phyloP scores from a whole-genome alignment of 768 basidiomycete genomes.

The Zangia roseola region DNA sequence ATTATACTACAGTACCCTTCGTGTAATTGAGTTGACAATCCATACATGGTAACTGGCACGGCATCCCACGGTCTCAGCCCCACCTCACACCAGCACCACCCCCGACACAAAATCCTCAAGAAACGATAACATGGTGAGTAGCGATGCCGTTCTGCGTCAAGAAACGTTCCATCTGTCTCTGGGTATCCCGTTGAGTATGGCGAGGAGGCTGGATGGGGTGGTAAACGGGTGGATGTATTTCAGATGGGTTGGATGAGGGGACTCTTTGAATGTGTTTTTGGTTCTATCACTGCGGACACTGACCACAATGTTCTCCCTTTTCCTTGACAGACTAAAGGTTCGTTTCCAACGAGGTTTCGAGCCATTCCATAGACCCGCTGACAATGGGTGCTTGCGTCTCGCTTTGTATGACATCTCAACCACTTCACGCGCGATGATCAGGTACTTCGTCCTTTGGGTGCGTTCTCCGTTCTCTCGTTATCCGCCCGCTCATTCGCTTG shows the following conservation, averaged over 20 bases:
- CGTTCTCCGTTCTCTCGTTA: conserved; percentile 34
- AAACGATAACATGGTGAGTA: conserved; percentile 49
- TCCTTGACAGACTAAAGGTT: conserved; percentile 78
- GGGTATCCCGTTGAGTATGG: background rate
- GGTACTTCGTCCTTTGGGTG: conserved; percentile 97
- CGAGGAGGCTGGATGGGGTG: conserved; percentile 20
- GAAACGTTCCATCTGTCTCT: conserved; percentile 4
- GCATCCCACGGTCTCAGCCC: conserved; percentile 24
- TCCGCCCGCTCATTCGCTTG: too few relatives aligned
- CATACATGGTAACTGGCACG: conserved; percentile 8
- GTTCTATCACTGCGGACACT: background rate
- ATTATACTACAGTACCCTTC: background rate
- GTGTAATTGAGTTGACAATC: too few relatives aligned
- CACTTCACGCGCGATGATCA: conserved; percentile 35
- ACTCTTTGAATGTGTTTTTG: background rate
- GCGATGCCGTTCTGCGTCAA: conserved; percentile 12
- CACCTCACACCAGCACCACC: conserved; percentile 9
- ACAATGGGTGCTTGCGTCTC: background rate
- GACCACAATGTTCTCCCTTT: conserved; percentile 22
- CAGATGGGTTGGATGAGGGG: conserved; percentile 34
- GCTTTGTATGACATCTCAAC: too few relatives aligned
- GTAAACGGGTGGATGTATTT: conserved; percentile 20
- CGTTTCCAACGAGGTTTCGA: conserved; percentile 22
- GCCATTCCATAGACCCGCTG: conserved; percentile 11
- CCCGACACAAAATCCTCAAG: conserved; percentile 31